These are phyloP conservation scores for Arthrobotrys iridis DNA, from an alignment of 2,329 filamentous ascomycete genomes.

Conservation along the genomic window DNA sequence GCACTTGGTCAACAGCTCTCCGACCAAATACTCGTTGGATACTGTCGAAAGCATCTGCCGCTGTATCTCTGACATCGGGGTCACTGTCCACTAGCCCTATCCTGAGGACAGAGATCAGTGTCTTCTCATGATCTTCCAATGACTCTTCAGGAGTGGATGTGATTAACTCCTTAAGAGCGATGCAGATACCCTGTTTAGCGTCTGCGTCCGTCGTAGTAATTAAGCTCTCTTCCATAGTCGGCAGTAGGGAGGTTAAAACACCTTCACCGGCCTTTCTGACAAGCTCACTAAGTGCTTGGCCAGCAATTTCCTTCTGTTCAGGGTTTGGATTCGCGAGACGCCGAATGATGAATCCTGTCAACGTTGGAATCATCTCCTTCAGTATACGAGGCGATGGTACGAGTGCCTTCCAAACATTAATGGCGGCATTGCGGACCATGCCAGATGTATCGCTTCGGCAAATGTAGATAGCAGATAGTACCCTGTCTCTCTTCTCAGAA, in stretches of 20 bases:
- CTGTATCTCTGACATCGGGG: conserved; percentile 89
- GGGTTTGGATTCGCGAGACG: conserved; percentile 94
- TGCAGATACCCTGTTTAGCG: conserved; percentile 95
- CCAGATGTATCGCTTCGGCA: conserved; percentile 96
- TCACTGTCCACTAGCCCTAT: conserved; percentile 91
- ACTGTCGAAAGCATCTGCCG: conserved; percentile 95
- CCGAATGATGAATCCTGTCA: conserved; percentile 93
- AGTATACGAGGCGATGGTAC: conserved; percentile 91
- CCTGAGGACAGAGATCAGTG: conserved; percentile 90
- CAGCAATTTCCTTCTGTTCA: conserved; percentile 98
- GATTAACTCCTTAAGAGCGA: conserved; percentile 93
- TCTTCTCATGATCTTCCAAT: conserved; percentile 93
- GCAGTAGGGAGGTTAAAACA: conserved; percentile 85
- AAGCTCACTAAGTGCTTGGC: conserved; percentile 93
- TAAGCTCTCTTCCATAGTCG: conserved; percentile 90
- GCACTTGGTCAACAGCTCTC: conserved; percentile 90
- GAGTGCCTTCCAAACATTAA: conserved; percentile 95
- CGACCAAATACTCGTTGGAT: conserved; percentile 94
- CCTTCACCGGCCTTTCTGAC: conserved; percentile 97
- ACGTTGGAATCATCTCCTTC: conserved; percentile 92
- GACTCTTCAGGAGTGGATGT: conserved; percentile 86
- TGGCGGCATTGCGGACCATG: conserved; percentile 86
- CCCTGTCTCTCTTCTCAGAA: conserved; percentile 95
- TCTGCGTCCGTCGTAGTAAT: conserved; percentile 89
- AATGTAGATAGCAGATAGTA: conserved; percentile 95